Percentiles rank a stretch among this genome's conserved stretches.
phyloP scores from a whole-genome alignment of 2,329 filamentous ascomycete species.

The Microsporum audouinii region DNA sequence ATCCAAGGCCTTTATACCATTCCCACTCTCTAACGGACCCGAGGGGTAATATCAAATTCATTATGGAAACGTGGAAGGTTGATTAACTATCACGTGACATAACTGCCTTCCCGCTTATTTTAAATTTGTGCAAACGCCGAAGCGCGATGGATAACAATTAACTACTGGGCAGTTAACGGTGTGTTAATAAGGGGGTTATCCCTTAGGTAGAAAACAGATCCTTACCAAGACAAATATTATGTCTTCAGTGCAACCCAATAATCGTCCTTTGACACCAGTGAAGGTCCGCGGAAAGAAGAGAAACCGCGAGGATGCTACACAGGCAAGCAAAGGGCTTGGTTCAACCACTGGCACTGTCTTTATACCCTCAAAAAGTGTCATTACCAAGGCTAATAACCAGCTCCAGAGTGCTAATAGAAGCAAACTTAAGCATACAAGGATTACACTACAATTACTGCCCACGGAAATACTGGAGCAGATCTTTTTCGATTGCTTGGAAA shows the following conservation, averaged over 20 bases:
- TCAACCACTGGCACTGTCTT: background rate
- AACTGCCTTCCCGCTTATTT: too few species aligned
- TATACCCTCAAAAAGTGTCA: background rate
- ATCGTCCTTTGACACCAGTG: conserved; percentile 21
- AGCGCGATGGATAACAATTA: background rate
- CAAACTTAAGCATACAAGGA: background rate
- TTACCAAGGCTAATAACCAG: background rate
- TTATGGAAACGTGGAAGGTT: too few species aligned
- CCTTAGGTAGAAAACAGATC: too few species aligned
- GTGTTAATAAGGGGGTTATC: too few species aligned
- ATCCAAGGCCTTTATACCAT: too few species aligned
- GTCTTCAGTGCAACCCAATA: background rate
- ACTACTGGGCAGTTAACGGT: too few species aligned
- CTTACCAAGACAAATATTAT: background rate
- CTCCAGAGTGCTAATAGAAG: too few species aligned
- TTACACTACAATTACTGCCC: conserved; percentile 36
- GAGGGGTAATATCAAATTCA: too few species aligned
- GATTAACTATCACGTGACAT: too few species aligned
- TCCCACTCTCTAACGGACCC: too few species aligned
- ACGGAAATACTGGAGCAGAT: conserved; percentile 43
- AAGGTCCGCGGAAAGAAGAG: conserved; percentile 17
- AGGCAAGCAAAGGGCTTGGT: background rate
- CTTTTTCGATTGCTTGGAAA: conserved; percentile 39
- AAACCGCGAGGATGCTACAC: background rate
- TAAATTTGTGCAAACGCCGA: background rate